Evolutionary conservation across 306 rosid species (phyloP), one percentile per base, ranked within the genome.

Genomic region (Cicer arietinum): DNA sequence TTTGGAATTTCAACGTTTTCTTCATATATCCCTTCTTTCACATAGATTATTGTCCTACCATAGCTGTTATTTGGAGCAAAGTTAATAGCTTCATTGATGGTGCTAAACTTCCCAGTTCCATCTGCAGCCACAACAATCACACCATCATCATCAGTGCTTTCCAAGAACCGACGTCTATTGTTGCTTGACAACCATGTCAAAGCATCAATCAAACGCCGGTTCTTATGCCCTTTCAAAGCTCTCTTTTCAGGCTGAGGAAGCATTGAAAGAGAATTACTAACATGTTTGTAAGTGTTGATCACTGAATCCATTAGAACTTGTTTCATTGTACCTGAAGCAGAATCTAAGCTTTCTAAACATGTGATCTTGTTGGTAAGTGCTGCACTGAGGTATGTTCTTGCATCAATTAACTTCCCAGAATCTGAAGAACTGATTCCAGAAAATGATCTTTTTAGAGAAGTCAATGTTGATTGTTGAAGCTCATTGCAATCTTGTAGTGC

Each of bases 341-440:
- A 84, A 17, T 86, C 91, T 0, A 87, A 69, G 41, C 96, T 91
- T 74, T 92, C 96, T 62, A 92, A 61, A 75, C 97, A 92, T 3
- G 97, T 92, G 87, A 77, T 75, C 80, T 88, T 90, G 88, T 92
- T 90, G 75, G 96, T 90, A 11, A 92, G 86, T 14, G 97, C 86
- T 76, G 96, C 97, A 77, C 97, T 92, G 10, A 92, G 91, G 60
- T 86, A 92, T 3, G 87, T 65, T 75, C 84, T 88, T 17, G 97
- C 88, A 81, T 88, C 93, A 17, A 77, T 76, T 8, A 88, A 46
- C 3, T 84, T 79, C 22, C 60, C 78, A 0, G 82, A 7, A 16
- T 75, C 52, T 25, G 67, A n/a, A 2, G 84, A 74, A 25, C 67
- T 39, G 43, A 92, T 54, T 18, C 73, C 62, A 3, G 93, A 84